These are phyloP conservation scores for Lodderomyces beijingensis DNA, from an alignment of 1,139 yeast species.

Conservation along the genomic window DNA sequence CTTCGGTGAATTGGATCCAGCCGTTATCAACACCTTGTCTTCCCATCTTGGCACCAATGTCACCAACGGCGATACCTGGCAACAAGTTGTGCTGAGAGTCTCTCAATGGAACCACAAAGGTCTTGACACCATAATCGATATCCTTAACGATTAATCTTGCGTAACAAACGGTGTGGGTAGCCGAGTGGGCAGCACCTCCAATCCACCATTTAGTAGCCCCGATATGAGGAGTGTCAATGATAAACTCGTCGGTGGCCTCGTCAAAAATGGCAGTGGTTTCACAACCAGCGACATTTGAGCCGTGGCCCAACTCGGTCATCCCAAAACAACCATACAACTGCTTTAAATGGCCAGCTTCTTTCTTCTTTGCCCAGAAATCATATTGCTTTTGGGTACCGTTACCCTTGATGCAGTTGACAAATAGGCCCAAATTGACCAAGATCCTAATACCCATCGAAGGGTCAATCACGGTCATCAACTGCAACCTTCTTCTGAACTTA, in stretches of 20 bases:
- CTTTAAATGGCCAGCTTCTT: constrained; percentile 63
- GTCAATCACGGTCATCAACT: constrained; percentile 42
- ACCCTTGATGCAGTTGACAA: constrained; percentile 43
- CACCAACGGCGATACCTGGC: constrained; percentile 84
- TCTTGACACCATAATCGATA: constrained; percentile 85
- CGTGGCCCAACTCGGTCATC: constrained; percentile 94
- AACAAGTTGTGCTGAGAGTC: constrained; percentile 64
- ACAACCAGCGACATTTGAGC: constrained; percentile 87
- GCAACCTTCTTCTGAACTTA: constrained; percentile 35
- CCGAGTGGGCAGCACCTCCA: constrained; percentile 95
- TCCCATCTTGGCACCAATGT: constrained; percentile 93
- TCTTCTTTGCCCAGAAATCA: constrained; percentile 69
- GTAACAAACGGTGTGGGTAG: constrained; percentile 77
- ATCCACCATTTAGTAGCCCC: constrained; percentile 99
- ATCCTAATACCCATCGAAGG: constrained; percentile 48
- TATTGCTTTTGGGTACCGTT: constrained; percentile 52
- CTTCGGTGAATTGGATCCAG: constrained; percentile 85
- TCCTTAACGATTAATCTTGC: constrained; percentile 81
- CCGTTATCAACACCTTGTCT: constrained; percentile 88
- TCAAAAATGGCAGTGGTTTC: constrained; percentile 90
- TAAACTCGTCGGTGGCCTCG: constrained; percentile 57
- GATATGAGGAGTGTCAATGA: constrained; percentile 79
- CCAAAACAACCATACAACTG: constrained; percentile 87
- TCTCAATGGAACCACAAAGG: constrained; percentile 85
- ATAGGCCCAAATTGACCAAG: constrained; percentile 50